A percentile compares a stretch with the other conserved stretches of the same genome.
Evolutionary conservation across 2,329 filamentous ascomycete species (phyloP).

Genomic region (Plenodomus lindquistii): DNA sequence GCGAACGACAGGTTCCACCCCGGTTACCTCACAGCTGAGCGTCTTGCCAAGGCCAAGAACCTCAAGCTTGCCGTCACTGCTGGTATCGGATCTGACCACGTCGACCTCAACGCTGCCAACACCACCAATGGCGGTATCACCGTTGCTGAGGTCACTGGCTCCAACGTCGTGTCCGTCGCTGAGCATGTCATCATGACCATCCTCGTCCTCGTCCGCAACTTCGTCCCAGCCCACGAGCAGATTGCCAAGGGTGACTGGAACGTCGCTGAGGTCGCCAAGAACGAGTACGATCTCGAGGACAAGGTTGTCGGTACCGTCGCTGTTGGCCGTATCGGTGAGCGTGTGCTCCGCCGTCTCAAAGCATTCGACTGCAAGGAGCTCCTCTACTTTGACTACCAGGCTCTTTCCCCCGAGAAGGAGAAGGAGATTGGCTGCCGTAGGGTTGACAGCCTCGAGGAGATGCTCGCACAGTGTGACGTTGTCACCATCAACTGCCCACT

Average conservation of each 20-base stretch:
- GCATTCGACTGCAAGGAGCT: slow-evolving; percentile 99
- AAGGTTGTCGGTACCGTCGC: slow-evolving; percentile 98
- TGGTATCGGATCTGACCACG: slow-evolving; percentile 97
- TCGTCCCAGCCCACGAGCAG: slow-evolving; percentile 95
- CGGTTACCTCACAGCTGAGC: slow-evolving; percentile 94
- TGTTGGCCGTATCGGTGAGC: slow-evolving; percentile 96
- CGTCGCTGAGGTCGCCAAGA: slow-evolving; percentile 94
- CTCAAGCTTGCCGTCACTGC: slow-evolving; percentile 97
- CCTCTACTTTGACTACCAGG: slow-evolving; percentile 99
- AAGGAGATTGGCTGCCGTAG: slow-evolving; percentile 93
- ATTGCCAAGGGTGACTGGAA: slow-evolving; percentile 90
- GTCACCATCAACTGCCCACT: slow-evolving; percentile 99
- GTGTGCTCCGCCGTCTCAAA: slow-evolving; percentile 93
- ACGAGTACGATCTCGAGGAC: slow-evolving; percentile 95
- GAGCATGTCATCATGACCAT: slow-evolving; percentile 99
- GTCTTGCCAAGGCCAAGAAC: slow-evolving; percentile 97
- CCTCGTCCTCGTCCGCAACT: slow-evolving; percentile 94
- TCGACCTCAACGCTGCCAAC: slow-evolving; percentile 96
- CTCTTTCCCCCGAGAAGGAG: slow-evolving; percentile 80
- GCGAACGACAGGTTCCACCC: slow-evolving; percentile 78
- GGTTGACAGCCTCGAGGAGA: slow-evolving; percentile 87
- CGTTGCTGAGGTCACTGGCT: slow-evolving; percentile 96
- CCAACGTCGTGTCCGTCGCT: slow-evolving; percentile 97
- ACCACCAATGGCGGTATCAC: slow-evolving; percentile 97
- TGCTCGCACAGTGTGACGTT: slow-evolving; percentile 91